Evolutionary conservation across 2,329 filamentous ascomycete genomes (phyloP).

Genomic region (Aureobasidium sp.): DNA sequence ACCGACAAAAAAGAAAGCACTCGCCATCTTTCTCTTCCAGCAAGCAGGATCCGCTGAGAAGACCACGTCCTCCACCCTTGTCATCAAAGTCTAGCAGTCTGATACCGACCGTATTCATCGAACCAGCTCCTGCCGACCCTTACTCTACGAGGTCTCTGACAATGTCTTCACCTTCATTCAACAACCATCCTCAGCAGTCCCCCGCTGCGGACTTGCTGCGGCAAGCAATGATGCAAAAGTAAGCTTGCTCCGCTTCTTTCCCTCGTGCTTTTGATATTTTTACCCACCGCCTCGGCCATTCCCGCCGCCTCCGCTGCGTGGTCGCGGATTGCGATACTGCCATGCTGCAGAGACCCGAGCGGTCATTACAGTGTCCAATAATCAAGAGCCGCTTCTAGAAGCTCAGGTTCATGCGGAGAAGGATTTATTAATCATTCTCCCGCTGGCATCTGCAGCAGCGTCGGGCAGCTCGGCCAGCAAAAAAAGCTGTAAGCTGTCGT

Average conservation of each 20-base stretch:
- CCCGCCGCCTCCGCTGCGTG: neutral
- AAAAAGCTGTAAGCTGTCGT: slow-evolving; percentile 11
- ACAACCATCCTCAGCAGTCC: slow-evolving; percentile 32
- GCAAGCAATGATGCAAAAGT: slow-evolving; percentile 52
- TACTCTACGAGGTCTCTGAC: slow-evolving; percentile 21
- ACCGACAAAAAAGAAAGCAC: slow-evolving; percentile 11
- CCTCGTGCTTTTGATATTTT: slow-evolving; percentile 12
- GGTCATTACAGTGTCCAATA: neutral
- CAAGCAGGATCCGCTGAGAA: slow-evolving; percentile 15
- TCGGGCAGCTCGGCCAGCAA: neutral
- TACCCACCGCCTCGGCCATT: neutral
- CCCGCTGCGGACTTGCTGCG: slow-evolving; percentile 50
- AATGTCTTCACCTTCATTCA: slow-evolving; percentile 29
- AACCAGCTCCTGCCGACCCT: slow-evolving; percentile 17
- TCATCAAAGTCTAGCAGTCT: slow-evolving; percentile 35
- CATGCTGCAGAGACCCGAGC: slow-evolving; percentile 7
- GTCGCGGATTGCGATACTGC: neutral
- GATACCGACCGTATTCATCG: slow-evolving; percentile 36
- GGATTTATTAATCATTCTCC: neutral
- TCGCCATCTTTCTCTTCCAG: neutral
- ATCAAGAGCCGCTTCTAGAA: slow-evolving; percentile 7
- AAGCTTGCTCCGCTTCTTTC: slow-evolving; percentile 29
- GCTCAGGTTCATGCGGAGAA: neutral
- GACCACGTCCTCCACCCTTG: slow-evolving; percentile 20
- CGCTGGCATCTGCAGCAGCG: slow-evolving; percentile 6